Evolutionary conservation across 768 basidiomycete species (phyloP).

Genomic region (Tulasnella sp.): DNA sequence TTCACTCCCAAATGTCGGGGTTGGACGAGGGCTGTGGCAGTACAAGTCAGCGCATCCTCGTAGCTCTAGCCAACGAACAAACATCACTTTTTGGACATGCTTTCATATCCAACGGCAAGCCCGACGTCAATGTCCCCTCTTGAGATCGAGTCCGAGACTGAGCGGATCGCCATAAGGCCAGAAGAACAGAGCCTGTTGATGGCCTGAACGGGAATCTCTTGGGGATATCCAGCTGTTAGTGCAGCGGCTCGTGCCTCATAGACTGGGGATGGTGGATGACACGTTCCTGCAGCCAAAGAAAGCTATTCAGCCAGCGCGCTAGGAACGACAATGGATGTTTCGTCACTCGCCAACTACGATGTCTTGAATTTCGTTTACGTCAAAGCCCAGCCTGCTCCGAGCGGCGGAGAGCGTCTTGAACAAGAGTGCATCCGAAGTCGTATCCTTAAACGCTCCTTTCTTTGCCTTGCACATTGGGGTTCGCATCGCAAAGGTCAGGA

Average conservation of each 20-base stretch:
- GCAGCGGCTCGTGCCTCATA: conserved; percentile 84
- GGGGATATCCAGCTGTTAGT: conserved; percentile 82
- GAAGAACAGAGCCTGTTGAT: conserved; percentile 94
- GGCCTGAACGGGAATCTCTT: conserved; percentile 78
- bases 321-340: not conserved
- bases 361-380: conserved; percentile 70
- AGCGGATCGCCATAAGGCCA: conserved; percentile 87
- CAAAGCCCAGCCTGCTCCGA: conserved; percentile 54
- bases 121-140: conserved; percentile 81
- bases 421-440: conserved; percentile 81
- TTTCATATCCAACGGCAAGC: conserved; percentile 76
- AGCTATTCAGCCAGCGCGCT: not conserved
- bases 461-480: conserved; percentile 84
- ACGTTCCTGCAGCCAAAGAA: conserved; percentile 49
- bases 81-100: conserved; percentile 74
- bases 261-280: conserved; percentile 75
- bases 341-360: conserved; percentile 68
- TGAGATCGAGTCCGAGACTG: conserved; percentile 81
- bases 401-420: conserved; percentile 68
- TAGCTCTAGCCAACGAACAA: not conserved
- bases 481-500: conserved; percentile 83
- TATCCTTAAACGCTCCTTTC: conserved; percentile 91
- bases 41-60: not conserved
- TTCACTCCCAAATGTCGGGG: conserved; percentile 57
- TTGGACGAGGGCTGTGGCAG: conserved; percentile 59